Evolutionary conservation across 148 eudicot species (phyloP).

Genomic region (Cornus kousa): DNA sequence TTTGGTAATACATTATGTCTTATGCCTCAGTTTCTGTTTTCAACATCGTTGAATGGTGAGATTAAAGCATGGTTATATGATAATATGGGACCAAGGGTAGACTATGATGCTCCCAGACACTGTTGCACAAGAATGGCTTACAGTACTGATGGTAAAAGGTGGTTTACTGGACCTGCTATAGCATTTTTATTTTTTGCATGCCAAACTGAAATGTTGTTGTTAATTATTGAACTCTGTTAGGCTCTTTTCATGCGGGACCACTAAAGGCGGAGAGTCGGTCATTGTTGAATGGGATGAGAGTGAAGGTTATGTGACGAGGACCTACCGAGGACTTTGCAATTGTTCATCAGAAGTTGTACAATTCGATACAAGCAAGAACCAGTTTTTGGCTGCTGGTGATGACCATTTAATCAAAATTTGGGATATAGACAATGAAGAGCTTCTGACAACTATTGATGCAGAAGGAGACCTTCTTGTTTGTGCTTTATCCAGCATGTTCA

Average conservation of each 20-base stretch:
- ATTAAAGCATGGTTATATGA: constrained; percentile 57
- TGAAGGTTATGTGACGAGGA: constrained; percentile 47
- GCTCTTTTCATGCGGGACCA: constrained; percentile 56
- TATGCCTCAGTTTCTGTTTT: constrained; percentile 38
- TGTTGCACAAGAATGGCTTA: constrained; percentile 54
- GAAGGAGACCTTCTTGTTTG: constrained; percentile 58
- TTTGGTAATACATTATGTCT: background rate
- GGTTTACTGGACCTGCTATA: background rate
- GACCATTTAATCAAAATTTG: constrained; percentile 44
- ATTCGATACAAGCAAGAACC: constrained; percentile 43
- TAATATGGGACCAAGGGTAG: constrained; percentile 43
- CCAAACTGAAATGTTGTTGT: background rate
- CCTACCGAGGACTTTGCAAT: constrained; percentile 38
- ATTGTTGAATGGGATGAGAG: constrained; percentile 58
- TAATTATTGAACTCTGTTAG: constrained; percentile 12
- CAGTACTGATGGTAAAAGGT: constrained; percentile 53
- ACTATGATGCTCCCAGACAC: constrained; percentile 44
- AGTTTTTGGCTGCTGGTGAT: constrained; percentile 51
- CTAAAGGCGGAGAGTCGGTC: constrained; percentile 45
- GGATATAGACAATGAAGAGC: constrained; percentile 43
- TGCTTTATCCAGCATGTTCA: background rate
- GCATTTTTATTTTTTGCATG: background rate
- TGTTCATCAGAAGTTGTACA: constrained; percentile 38
- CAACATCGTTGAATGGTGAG: constrained; percentile 50
- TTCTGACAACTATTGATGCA: constrained; percentile 38